Evolutionary conservation across 306 rosid species (phyloP).

Genomic region (Vicia sativa): DNA sequence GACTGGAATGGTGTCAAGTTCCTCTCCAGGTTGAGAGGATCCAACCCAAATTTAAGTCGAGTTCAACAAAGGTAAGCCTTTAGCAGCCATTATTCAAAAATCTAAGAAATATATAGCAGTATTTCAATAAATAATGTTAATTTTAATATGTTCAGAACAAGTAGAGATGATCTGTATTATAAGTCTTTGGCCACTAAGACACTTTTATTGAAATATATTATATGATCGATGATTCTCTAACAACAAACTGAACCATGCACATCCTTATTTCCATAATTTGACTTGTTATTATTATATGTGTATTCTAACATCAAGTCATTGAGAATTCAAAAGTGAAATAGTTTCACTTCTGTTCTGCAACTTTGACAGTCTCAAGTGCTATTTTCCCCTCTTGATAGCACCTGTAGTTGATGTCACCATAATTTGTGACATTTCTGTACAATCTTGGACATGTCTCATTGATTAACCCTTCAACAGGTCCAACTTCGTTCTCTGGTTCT

Average conservation of each 20-base stretch:
- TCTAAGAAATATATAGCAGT: no score
- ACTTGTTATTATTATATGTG: neutral
- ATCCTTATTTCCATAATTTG: neutral
- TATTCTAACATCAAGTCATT: neutral
- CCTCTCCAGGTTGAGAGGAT: no score
- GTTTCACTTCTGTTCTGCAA: conserved; percentile 27
- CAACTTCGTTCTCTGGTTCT: conserved; percentile 52
- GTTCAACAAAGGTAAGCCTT: no score
- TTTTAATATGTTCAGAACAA: no score
- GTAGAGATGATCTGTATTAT: no score
- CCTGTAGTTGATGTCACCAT: conserved; percentile 46
- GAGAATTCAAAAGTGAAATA: conserved; percentile 6
- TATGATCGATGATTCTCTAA: neutral
- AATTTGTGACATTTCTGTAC: conserved; percentile 48
- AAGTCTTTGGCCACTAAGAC: neutral
- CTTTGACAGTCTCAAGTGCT: conserved; percentile 48
- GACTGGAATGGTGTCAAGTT: no score
- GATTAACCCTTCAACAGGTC: conserved; percentile 45
- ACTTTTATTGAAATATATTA: neutral
- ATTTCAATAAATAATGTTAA: no score
- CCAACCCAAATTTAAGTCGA: no score
- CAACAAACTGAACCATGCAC: neutral
- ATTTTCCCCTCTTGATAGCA: conserved; percentile 57
- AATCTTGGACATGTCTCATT: conserved; percentile 47
- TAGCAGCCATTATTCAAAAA: no score